Evolutionary conservation across 1,284 basidiomycete species (phyloP).

Genomic region (Fistulina hepatica): DNA sequence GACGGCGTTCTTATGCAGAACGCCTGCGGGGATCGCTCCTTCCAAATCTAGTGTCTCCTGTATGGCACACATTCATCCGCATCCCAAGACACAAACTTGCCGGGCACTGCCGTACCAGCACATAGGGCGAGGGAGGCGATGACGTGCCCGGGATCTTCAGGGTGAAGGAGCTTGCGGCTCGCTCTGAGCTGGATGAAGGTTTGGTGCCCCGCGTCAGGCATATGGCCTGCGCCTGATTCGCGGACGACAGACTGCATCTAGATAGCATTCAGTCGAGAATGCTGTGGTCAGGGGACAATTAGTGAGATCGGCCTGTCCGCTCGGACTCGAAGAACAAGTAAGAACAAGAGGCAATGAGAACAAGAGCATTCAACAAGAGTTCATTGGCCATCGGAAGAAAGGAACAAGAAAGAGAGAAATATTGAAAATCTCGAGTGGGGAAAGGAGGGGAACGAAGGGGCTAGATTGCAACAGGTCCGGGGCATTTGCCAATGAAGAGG

Average conservation of each 20-base stretch:
- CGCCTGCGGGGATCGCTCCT: too few relatives aligned
- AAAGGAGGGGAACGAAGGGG: too few relatives aligned
- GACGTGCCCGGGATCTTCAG: constrained; percentile 64
- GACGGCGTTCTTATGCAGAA: too few relatives aligned
- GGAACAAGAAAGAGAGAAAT: too few relatives aligned
- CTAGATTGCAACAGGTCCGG: too few relatives aligned
- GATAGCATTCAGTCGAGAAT: constrained; percentile 6
- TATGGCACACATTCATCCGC: constrained; percentile 49
- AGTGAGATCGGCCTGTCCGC: too few relatives aligned
- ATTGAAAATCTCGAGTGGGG: too few relatives aligned
- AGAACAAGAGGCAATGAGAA: constrained; percentile 4
- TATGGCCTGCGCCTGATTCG: constrained; percentile 31
- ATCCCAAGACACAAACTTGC: constrained; percentile 69
- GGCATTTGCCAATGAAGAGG: too few relatives aligned
- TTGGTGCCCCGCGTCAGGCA: constrained; percentile 42
- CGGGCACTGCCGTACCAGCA: constrained; percentile 50
- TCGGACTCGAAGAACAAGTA: too few relatives aligned
- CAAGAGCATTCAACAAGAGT: too few relatives aligned
- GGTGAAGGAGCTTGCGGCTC: constrained; percentile 57
- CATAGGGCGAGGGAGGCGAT: constrained; percentile 55
- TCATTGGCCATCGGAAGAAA: too few relatives aligned
- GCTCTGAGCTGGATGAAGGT: constrained; percentile 51
- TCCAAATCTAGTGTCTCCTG: constrained; percentile 26
- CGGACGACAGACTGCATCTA: constrained; percentile 65
- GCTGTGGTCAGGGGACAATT: too few relatives aligned